Percentiles rank a stretch among this genome's conserved stretches.
phyloP scores from a whole-genome alignment of 106 monocot species.

The Acanthochlamys bracteata region DNA sequence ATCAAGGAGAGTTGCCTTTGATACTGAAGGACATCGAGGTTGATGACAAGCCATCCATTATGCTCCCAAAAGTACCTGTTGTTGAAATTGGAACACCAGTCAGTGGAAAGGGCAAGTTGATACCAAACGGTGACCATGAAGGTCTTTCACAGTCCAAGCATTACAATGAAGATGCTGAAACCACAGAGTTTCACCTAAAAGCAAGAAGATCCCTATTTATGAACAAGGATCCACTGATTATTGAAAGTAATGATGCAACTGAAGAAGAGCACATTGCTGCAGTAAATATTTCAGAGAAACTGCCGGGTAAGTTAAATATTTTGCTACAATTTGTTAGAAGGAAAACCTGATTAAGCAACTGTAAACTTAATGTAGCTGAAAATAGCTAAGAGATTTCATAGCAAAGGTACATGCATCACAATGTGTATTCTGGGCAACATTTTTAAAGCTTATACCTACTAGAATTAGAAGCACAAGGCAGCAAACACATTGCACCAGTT shows the following conservation, averaged over 20 bases:
- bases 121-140: slow-evolving; percentile 4
- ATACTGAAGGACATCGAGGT: slow-evolving; percentile 3
- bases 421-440: too few species aligned
- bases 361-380: neutral
- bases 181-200: slow-evolving; percentile 2
- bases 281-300: neutral
- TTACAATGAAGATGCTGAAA: slow-evolving; percentile 2
- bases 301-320: slow-evolving; percentile 5
- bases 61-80: neutral
- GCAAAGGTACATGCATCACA: too few species aligned
- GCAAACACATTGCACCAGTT: too few species aligned
- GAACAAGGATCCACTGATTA: neutral
- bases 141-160: neutral
- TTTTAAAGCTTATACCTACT: too few species aligned
- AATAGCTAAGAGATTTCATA: neutral
- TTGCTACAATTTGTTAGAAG: slow-evolving; percentile 16
- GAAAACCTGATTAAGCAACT: neutral
- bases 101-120: slow-evolving; percentile 2
- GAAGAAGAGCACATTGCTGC: too few species aligned
- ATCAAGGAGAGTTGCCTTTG: neutral
- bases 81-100: neutral
- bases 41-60: neutral
- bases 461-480: too few species aligned
- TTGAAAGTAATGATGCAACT: slow-evolving; percentile 12
- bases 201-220: slow-evolving; percentile 1